Percentiles rank a stretch among this genome's conserved stretches.
These are phyloP conservation scores for Salvia hispanica DNA, from an alignment of 257 asterid genomes.

Conservation along the genomic window DNA sequence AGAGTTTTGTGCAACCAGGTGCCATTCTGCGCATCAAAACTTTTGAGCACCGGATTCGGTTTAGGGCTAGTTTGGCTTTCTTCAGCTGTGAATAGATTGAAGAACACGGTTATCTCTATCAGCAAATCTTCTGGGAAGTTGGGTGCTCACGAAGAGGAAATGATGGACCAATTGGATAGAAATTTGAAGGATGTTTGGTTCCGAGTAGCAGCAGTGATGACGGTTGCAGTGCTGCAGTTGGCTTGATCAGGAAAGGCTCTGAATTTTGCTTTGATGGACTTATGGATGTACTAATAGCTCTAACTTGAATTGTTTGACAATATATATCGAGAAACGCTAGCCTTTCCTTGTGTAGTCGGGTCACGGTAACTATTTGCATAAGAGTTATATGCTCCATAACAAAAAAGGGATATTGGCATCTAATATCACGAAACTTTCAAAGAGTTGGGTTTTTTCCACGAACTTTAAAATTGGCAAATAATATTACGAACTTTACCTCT, in stretches of 20 bases:
- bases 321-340: not conserved
- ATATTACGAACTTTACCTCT: too few relatives aligned
- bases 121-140: constrained; percentile 50
- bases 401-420: too few relatives aligned
- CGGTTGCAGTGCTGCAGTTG: constrained; percentile 54
- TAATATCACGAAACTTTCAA: too few relatives aligned
- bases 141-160: constrained; percentile 56
- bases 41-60: constrained; percentile 72
- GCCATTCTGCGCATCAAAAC: constrained; percentile 56
- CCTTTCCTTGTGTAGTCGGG: not conserved
- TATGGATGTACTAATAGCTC: not conserved
- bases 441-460: too few relatives aligned
- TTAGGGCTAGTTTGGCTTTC: constrained; percentile 88
- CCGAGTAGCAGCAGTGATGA: constrained; percentile 62
- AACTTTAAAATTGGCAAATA: too few relatives aligned
- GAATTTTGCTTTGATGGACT: not conserved
- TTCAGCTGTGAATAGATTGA: constrained; percentile 69
- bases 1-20: constrained; percentile 54
- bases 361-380: too few relatives aligned
- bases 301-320: not conserved
- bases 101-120: constrained; percentile 64
- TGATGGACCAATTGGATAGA: constrained; percentile 57
- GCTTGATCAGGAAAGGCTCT: constrained; percentile 38
- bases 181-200: constrained; percentile 65
- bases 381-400: too few relatives aligned